A percentile compares a stretch with the other conserved stretches of the same genome.
phyloP scores from a whole-genome alignment of 1,284 basidiomycete species.

The Cutaneotrichosporon daszewskae region DNA sequence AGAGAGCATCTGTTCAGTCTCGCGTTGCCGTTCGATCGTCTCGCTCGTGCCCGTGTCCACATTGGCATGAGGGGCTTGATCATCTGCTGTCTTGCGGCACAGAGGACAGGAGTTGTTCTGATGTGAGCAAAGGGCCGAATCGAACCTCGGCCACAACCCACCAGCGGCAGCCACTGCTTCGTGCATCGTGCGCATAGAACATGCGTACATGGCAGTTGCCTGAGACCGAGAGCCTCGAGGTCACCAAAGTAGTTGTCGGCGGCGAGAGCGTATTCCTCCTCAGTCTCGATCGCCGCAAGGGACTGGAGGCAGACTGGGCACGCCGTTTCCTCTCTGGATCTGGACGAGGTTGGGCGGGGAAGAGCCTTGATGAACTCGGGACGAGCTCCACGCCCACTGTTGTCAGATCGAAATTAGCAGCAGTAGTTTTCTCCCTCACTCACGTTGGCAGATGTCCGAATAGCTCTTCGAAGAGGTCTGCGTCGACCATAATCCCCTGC shows the following conservation, averaged over 20 bases:
- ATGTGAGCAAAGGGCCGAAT: neutral
- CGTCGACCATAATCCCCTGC: conserved; percentile 17
- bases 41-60: conserved; percentile 5
- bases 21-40: conserved; percentile 12
- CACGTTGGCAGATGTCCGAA: conserved; percentile 13
- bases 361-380: conserved; percentile 15
- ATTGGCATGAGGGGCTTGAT: too few species aligned
- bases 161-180: conserved; percentile 12
- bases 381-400: too few species aligned
- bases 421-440: too few species aligned
- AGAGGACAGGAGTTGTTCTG: conserved; percentile 24
- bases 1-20: conserved; percentile 17
- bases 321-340: neutral
- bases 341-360: conserved; percentile 3
- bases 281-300: conserved; percentile 16
- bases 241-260: conserved; percentile 17
- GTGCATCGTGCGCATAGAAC: conserved; percentile 20
- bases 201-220: conserved; percentile 17
- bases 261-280: conserved; percentile 24
- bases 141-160: conserved; percentile 2
- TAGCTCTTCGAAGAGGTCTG: conserved; percentile 20
- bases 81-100: too few species aligned
- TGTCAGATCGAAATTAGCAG: too few species aligned
- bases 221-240: conserved; percentile 12
- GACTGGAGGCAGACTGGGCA: conserved; percentile 22